A percentile compares a stretch with the other conserved stretches of the same genome.
Evolutionary conservation across 805 yeast genomes (phyloP).

Genomic region (Wickerhamomyces sydowiorum): DNA sequence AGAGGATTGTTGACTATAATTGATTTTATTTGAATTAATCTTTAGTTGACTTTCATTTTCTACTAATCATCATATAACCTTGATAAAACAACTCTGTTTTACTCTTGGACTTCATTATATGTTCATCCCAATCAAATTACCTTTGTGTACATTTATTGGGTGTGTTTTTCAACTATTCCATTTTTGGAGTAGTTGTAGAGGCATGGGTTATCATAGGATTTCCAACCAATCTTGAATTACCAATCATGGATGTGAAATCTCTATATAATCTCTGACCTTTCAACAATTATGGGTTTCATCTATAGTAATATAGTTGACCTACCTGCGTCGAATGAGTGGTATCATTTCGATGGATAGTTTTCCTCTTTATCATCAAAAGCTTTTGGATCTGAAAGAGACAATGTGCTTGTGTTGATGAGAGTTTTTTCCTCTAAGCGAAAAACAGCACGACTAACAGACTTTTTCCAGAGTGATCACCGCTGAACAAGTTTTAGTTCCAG

Average conservation of each 20-base stretch:
- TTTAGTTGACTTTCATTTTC: not conserved
- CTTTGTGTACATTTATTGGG: not conserved
- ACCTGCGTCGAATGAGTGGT: conserved; percentile 24
- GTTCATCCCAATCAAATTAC: not conserved
- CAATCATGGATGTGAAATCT: conserved; percentile 12
- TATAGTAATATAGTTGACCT: not conserved
- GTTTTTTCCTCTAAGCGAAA: conserved; percentile 1
- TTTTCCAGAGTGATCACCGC: conserved; percentile 25
- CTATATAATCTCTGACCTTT: conserved; percentile 24
- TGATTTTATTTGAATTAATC: not conserved
- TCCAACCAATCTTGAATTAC: conserved; percentile 6
- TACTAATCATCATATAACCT: not conserved
- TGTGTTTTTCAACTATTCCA: not conserved
- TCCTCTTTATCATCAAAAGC: too few species aligned
- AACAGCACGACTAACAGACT: not conserved
- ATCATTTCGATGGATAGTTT: conserved; percentile 22
- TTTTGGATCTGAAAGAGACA: not conserved
- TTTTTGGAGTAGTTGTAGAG: conserved; percentile 9
- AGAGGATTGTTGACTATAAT: not conserved
- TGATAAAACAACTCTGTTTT: not conserved
- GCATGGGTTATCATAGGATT: conserved; percentile 23
- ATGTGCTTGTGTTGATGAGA: not conserved
- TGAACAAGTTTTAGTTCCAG: conserved; percentile 55
- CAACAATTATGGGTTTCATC: not conserved
- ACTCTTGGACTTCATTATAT: not conserved